Evolutionary conservation across 176 grass and related monocot species (phyloP).

Genomic region (Tillandsia leiboldiana): DNA sequence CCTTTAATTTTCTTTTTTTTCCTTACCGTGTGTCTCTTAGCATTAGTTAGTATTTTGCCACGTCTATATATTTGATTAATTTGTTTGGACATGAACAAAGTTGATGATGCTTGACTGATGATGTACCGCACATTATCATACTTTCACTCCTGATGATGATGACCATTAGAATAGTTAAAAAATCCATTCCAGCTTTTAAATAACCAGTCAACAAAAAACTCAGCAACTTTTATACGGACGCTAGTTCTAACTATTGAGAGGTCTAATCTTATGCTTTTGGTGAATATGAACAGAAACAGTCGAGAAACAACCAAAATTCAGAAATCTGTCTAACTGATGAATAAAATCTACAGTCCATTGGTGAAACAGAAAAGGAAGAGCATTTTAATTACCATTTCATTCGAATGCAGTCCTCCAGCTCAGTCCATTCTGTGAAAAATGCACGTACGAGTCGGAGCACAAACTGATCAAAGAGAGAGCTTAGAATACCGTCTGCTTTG

Average conservation of each 20-base stretch:
- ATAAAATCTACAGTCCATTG: background rate
- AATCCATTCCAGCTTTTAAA: no score
- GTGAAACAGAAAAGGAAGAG: constrained; percentile 14
- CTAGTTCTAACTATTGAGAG: background rate
- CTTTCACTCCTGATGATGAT: no score
- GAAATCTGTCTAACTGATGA: background rate
- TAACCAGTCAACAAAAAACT: no score
- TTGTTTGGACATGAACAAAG: no score
- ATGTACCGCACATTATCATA: no score
- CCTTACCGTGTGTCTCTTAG: no score
- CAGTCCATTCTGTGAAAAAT: constrained; percentile 53
- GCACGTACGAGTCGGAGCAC: constrained; percentile 46
- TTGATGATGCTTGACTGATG: no score
- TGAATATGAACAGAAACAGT: background rate
- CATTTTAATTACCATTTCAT: constrained; percentile 83
- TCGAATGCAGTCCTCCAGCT: constrained; percentile 44
- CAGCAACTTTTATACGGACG: background rate
- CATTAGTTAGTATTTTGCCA: no score
- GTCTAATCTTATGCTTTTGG: background rate
- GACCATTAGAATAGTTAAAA: no score
- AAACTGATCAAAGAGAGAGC: constrained; percentile 51
- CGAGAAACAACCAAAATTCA: constrained; percentile 9
- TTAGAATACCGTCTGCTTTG: constrained; percentile 34
- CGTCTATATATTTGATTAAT: no score
- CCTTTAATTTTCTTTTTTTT: no score